phyloP scores from a whole-genome alignment of 2,329 filamentous ascomycete species.

The Nigrospora oryzae region DNA sequence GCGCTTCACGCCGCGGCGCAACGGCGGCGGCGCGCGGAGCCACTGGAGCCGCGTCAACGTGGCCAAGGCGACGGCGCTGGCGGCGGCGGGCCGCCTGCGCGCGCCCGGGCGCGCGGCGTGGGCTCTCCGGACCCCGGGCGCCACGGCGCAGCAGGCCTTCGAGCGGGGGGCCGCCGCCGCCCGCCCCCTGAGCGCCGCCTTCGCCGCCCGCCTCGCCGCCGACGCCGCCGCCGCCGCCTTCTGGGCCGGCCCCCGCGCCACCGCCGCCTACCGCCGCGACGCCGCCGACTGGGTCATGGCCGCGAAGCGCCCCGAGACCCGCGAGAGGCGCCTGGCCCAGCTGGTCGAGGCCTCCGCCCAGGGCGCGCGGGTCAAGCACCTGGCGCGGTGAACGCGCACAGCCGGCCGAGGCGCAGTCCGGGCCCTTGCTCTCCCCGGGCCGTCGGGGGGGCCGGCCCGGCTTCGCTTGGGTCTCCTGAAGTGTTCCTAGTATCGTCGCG shows the following conservation, averaged over 20 bases:
- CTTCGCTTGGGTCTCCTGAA: no score
- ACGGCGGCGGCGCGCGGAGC: constrained; percentile 24
- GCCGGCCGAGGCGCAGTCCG: no score
- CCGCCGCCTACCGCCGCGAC: constrained; percentile 2
- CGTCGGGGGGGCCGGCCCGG: no score
- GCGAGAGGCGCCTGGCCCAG: constrained; percentile 3
- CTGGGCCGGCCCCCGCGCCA: neutral
- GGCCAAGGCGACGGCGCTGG: constrained; percentile 34
- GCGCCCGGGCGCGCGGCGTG: constrained; percentile 4
- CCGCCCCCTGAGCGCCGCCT: neutral
- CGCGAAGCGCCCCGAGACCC: constrained; percentile 3
- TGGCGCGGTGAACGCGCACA: neutral
- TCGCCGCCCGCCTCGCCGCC: neutral
- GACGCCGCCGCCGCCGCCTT: neutral
- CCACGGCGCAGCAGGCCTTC: constrained; percentile 5
- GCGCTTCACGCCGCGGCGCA: constrained; percentile 46
- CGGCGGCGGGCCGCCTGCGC: constrained; percentile 34
- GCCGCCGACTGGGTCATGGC: constrained; percentile 6
- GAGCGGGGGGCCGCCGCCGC: neutral
- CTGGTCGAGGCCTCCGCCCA: constrained; percentile 2
- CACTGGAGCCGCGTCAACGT: constrained; percentile 53
- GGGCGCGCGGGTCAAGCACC: constrained; percentile 2
- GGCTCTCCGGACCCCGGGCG: constrained; percentile 2
- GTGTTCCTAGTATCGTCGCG: no score
- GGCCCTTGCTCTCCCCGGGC: no score